phyloP scores from a whole-genome alignment of 2,329 filamentous ascomycete species.

The Purpureocillium takamizusanense region DNA sequence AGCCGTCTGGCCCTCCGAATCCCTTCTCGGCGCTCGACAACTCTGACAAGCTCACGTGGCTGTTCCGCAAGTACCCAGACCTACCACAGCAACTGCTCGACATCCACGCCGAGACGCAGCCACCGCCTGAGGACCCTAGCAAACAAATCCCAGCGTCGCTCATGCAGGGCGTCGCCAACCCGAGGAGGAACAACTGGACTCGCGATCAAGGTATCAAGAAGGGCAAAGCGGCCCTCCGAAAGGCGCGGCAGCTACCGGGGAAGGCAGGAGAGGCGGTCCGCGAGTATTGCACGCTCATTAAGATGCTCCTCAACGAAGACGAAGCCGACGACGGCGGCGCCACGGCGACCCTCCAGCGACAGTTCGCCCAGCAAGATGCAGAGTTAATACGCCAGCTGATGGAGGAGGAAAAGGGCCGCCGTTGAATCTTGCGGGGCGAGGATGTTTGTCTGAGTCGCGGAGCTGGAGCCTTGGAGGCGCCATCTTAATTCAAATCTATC shows the following conservation, averaged over 20 bases:
- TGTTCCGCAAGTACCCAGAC: conserved; percentile 44
- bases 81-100: conserved; percentile 36
- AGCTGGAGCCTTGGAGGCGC: too few species aligned
- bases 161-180: conserved; percentile 23
- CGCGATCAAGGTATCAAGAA: conserved; percentile 47
- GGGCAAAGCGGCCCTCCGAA: conserved; percentile 44
- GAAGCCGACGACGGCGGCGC: conserved; percentile 17
- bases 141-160: conserved; percentile 22
- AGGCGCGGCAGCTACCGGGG: conserved; percentile 37
- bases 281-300: conserved; percentile 51
- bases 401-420: conserved; percentile 30
- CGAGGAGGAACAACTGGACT: conserved; percentile 39
- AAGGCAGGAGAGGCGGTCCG: conserved; percentile 49
- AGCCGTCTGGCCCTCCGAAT: conserved; percentile 19
- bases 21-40: conserved; percentile 44
- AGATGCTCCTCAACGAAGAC: conserved; percentile 34
- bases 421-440: background rate
- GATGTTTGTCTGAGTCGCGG: background rate
- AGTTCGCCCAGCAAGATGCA: conserved; percentile 37
- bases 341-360: conserved; percentile 30
- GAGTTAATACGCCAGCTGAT: conserved; percentile 41
- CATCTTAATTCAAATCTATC: too few species aligned
- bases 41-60: conserved; percentile 36
- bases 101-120: conserved; percentile 41
- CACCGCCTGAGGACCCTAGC: conserved; percentile 23